phyloP scores from a whole-genome alignment of 208 protist genomes.

The Leishmania guyanensis region DNA sequence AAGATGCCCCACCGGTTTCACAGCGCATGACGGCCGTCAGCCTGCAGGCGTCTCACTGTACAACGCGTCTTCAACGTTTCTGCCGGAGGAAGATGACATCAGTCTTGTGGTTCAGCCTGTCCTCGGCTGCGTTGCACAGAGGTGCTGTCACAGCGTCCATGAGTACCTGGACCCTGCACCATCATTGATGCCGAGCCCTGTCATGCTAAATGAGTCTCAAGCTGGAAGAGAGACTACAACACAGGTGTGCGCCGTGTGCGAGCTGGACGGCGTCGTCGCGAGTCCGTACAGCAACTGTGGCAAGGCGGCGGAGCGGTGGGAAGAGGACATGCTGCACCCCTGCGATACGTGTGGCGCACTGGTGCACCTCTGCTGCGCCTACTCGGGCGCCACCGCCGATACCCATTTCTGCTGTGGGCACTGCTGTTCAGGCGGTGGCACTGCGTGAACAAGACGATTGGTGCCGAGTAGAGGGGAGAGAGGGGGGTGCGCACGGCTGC shows the following conservation, averaged over 20 bases:
- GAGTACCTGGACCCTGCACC: background rate
- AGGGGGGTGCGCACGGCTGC: no score
- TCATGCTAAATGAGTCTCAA: background rate
- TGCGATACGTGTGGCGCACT: constrained; percentile 26
- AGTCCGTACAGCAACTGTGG: background rate
- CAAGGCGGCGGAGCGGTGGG: background rate
- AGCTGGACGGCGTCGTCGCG: constrained; percentile 33
- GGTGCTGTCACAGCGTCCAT: background rate
- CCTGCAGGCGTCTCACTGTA: background rate
- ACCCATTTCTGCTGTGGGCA: constrained; percentile 18
- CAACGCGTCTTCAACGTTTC: background rate
- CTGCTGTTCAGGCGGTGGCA: constrained; percentile 10
- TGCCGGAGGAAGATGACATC: background rate
- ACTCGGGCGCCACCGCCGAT: background rate
- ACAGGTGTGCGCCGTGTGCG: constrained; percentile 43
- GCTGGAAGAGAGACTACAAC: background rate
- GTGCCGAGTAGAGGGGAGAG: background rate
- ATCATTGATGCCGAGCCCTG: background rate
- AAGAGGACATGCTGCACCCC: constrained; percentile 21
- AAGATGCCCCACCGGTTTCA: background rate
- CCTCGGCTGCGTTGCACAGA: constrained; percentile 10
- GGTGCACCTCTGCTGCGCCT: constrained; percentile 35
- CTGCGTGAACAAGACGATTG: background rate
- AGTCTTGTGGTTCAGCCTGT: constrained; percentile 21
- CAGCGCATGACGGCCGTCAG: background rate